Conservation (phyloP, 192 early-diverging fungal genomes). For the Podila epicladia region DNA sequence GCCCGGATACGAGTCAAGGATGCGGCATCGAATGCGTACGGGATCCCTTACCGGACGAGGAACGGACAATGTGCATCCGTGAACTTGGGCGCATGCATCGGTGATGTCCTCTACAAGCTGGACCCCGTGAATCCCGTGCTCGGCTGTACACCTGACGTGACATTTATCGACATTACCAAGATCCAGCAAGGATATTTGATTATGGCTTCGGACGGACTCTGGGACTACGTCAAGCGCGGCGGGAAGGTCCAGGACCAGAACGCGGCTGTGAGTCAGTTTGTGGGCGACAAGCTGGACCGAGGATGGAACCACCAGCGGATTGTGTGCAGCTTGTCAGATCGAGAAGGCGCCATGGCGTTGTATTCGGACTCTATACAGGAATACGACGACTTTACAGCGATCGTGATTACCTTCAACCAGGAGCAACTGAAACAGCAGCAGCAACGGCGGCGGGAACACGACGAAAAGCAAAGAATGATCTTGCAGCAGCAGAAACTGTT, state of each 20-base stretch:
- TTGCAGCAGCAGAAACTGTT: conserved; percentile 12
- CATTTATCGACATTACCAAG: conserved; percentile 55
- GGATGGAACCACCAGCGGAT: conserved; percentile 58
- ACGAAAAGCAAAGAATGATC: background rate
- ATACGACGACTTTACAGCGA: conserved; percentile 68
- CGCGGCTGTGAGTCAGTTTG: conserved; percentile 53
- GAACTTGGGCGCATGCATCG: conserved; percentile 65
- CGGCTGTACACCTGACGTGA: conserved; percentile 64
- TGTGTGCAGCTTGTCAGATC: conserved; percentile 58
- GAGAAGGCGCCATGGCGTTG: conserved; percentile 55
- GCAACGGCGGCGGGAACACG: conserved; percentile 5
- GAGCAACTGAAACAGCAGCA: conserved; percentile 25
- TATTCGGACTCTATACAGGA: conserved; percentile 65
- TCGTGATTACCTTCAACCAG: conserved; percentile 51
- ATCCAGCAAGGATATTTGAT: conserved; percentile 59
- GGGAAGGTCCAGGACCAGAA: conserved; percentile 61
- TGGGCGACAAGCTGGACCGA: conserved; percentile 62
- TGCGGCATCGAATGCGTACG: conserved; percentile 44
- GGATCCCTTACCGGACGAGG: conserved; percentile 43
- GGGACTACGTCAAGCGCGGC: conserved; percentile 63
- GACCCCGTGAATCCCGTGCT: conserved; percentile 60
- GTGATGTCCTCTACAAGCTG: conserved; percentile 68
- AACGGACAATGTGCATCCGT: conserved; percentile 58
- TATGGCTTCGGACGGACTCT: conserved; percentile 68
- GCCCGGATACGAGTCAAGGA: conserved; percentile 64